Evolutionary conservation across 345 rosid species (phyloP).

Genomic region (Aquilaria sinensis): DNA sequence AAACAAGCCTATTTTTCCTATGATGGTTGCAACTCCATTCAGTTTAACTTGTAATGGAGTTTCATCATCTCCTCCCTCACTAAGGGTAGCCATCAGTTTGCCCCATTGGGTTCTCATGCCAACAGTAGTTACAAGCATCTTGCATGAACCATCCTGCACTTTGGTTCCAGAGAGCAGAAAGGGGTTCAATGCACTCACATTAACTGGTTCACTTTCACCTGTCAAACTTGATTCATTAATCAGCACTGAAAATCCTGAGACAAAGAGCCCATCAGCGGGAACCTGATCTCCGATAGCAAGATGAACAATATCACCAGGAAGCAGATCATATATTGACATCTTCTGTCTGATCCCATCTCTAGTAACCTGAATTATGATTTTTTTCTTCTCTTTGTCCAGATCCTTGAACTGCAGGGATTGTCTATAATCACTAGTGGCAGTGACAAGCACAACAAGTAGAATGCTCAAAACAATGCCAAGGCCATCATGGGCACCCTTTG

Average conservation of each 20-base stretch:
- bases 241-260: slow-evolving; percentile 47
- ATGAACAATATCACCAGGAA: slow-evolving; percentile 71
- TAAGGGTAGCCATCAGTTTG: slow-evolving; percentile 74
- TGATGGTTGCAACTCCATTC: slow-evolving; percentile 73
- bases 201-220: slow-evolving; percentile 60
- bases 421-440: slow-evolving; percentile 67
- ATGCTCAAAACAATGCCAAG: slow-evolving; percentile 66
- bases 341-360: slow-evolving; percentile 49
- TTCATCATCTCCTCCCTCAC: slow-evolving; percentile 71
- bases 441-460: slow-evolving; percentile 60
- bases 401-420: slow-evolving; percentile 69
- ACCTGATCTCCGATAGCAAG: slow-evolving; percentile 72
- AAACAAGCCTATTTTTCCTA: slow-evolving; percentile 70
- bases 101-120: slow-evolving; percentile 97
- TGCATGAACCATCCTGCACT: slow-evolving; percentile 72
- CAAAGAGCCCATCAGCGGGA: slow-evolving; percentile 75
- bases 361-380: slow-evolving; percentile 53
- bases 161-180: slow-evolving; percentile 75
- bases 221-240: slow-evolving; percentile 70
- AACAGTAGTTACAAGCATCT: slow-evolving; percentile 80
- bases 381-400: slow-evolving; percentile 57
- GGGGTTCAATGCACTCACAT: slow-evolving; percentile 34
- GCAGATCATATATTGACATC: slow-evolving; percentile 62
- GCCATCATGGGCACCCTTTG: slow-evolving; percentile 72
- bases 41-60: slow-evolving; percentile 87